Conservation (phyloP, 768 basidiomycete genomes). For the Albatrellus ellisii region DNA sequence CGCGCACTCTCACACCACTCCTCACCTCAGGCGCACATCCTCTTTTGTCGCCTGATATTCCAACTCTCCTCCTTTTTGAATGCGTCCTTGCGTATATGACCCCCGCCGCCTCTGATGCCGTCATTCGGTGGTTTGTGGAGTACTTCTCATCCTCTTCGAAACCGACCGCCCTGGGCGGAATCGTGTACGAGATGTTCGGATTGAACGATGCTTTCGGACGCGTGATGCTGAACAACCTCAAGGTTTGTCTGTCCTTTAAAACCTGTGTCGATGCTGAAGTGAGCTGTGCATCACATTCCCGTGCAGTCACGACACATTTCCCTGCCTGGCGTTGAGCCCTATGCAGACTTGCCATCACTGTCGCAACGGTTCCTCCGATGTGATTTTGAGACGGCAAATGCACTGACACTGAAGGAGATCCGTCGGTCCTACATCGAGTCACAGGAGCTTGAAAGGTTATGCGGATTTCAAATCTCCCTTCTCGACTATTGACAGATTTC, state of each 20-base stretch:
- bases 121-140: conserved; percentile 66
- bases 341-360: conserved; percentile 42
- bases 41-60: conserved; percentile 45
- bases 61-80: conserved; percentile 84
- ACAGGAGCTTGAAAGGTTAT: conserved; percentile 31
- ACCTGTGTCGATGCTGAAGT: not conserved
- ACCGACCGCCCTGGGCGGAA: conserved; percentile 29
- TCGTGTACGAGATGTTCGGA: conserved; percentile 92
- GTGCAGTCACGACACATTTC: conserved; percentile 54
- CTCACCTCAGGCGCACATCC: conserved; percentile 18
- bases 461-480: not conserved
- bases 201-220: conserved; percentile 81
- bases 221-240: conserved; percentile 84
- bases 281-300: not conserved
- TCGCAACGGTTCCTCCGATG: conserved; percentile 42
- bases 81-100: conserved; percentile 88
- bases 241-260: conserved; percentile 28
- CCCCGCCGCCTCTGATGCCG: conserved; percentile 37
- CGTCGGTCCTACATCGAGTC: conserved; percentile 33
- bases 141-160: conserved; percentile 32
- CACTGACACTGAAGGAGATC: conserved; percentile 60
- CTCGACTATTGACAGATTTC: not conserved
- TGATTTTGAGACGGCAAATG: conserved; percentile 41
- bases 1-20: conserved; percentile 30
- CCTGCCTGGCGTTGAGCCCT: conserved; percentile 61